Base-by-base conservation (phyloP, 768 basidiomycete species). In the Rhodocollybia butyracea region DNA sequence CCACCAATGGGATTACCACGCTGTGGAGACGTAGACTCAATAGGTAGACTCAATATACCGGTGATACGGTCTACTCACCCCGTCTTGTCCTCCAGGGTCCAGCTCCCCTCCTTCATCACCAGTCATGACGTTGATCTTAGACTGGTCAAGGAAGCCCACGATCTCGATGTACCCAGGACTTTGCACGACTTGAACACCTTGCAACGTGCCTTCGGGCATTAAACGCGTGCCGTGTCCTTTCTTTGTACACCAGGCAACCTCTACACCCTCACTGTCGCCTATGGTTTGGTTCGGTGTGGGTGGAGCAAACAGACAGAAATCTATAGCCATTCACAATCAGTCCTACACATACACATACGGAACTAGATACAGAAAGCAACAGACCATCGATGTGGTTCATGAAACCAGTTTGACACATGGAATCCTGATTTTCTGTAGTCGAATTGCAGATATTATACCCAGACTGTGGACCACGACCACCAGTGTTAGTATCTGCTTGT, bases 361-460 rank as follows among this genome's bases (percentile, higher is more conserved):
- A 22, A 21, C 11, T 4, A 7, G 17, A 11, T 7, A 13, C 19
- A 17, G 24, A 34, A 42, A 42, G 12, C 26, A 13, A 64, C 72
- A 29, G 38, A 84, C 81, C 83, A 46, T 78, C 80, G 22, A 85
- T 68, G 52, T 71, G 68, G 71, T 85, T 86, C 36, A 83, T 64
- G 59, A 82, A 73, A 3, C 76, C 64, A 0, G 88, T 89, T 66
- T 89, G 88, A 61, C 87, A 80, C 19, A 71, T 62, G 4, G 87
- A 88, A 1, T 72, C 19, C 50, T 79, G 82, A 61, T 74, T 76
- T 64, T 86, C 74, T 1, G 88, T 88, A 12, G 84, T 82, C 1
- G 80, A 77, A 68, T 88, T 89, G 68, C 86, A 88, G 12, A 71
- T 63, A 66, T 86, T 87, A 74, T 85, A 87, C 11, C 88, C 88